These are phyloP conservation scores for Diaporthe citriasiana DNA, from an alignment of 2,329 filamentous ascomycete genomes.

Conservation along the genomic window DNA sequence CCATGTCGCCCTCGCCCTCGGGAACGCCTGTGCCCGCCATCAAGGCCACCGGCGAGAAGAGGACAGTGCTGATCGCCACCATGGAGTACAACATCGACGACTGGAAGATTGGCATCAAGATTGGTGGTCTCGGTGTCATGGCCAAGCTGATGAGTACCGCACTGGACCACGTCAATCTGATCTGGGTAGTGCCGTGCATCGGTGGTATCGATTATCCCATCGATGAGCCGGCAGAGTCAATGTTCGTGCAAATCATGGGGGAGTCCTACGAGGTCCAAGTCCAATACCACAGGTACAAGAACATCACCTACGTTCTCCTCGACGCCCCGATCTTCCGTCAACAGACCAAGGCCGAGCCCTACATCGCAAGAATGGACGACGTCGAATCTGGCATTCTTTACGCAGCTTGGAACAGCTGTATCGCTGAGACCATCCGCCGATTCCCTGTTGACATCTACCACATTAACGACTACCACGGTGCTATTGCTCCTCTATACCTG, in stretches of 20 bases:
- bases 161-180: constrained; percentile 73
- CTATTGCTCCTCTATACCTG: constrained; percentile 72
- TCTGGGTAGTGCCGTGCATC: constrained; percentile 75
- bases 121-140: constrained; percentile 79
- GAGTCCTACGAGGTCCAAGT: constrained; percentile 73
- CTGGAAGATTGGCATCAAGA: constrained; percentile 79
- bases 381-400: constrained; percentile 77
- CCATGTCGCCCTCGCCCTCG: constrained; percentile 40
- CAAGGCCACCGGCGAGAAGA: constrained; percentile 40
- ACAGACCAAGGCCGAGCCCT: constrained; percentile 72
- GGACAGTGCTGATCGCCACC: constrained; percentile 76
- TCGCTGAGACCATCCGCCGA: constrained; percentile 72
- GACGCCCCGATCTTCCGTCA: constrained; percentile 76
- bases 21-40: constrained; percentile 42
- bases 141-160: constrained; percentile 78
- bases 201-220: constrained; percentile 75
- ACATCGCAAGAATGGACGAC: constrained; percentile 77
- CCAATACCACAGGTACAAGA: constrained; percentile 71
- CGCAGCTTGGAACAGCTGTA: constrained; percentile 79
- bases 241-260: constrained; percentile 73
- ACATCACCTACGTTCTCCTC: constrained; percentile 55
- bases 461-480: constrained; percentile 56
- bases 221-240: constrained; percentile 71
- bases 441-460: constrained; percentile 63
- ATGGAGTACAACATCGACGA: constrained; percentile 82